These are phyloP conservation scores for Penicillium fuscoglaucum DNA, from an alignment of 2,329 filamentous ascomycete genomes.

Conservation along the genomic window DNA sequence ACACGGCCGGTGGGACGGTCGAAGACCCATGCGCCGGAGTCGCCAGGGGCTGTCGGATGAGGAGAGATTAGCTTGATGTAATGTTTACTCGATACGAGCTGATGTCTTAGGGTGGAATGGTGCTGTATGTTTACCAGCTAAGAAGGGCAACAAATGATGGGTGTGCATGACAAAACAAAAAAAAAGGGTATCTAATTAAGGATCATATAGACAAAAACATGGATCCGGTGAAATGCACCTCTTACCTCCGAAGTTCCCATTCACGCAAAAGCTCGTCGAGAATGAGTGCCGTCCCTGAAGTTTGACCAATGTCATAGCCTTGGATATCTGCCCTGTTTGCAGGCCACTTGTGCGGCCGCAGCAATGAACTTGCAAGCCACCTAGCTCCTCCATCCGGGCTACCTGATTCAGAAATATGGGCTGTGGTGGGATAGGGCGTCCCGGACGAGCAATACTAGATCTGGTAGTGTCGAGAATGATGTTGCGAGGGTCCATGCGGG, in stretches of 20 bases:
- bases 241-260: constrained; percentile 59
- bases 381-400: constrained; percentile 58
- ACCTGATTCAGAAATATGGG: constrained; percentile 57
- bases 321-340: constrained; percentile 74
- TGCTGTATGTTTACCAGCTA: constrained; percentile 23
- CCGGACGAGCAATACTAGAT: constrained; percentile 37
- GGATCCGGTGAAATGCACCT: constrained; percentile 25
- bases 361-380: constrained; percentile 79
- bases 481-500: constrained; percentile 71
- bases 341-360: constrained; percentile 84
- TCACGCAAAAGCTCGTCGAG: constrained; percentile 67
- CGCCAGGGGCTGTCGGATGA: constrained; percentile 61
- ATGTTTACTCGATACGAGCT: constrained; percentile 20
- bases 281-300: constrained; percentile 81
- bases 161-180: constrained; percentile 5
- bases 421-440: constrained; percentile 44
- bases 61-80: constrained; percentile 19
- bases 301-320: constrained; percentile 78
- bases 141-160: constrained; percentile 10
- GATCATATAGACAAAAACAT: constrained; percentile 23
- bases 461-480: constrained; percentile 51
- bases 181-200: constrained; percentile 29
- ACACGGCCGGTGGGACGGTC: constrained; percentile 75
- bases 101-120: constrained; percentile 9
- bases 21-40: constrained; percentile 91